A percentile compares a stretch with the other conserved stretches of the same genome.
These are phyloP conservation scores for Termitomyces sp. DNA, from an alignment of 768 basidiomycete genomes.

Conservation along the genomic window DNA sequence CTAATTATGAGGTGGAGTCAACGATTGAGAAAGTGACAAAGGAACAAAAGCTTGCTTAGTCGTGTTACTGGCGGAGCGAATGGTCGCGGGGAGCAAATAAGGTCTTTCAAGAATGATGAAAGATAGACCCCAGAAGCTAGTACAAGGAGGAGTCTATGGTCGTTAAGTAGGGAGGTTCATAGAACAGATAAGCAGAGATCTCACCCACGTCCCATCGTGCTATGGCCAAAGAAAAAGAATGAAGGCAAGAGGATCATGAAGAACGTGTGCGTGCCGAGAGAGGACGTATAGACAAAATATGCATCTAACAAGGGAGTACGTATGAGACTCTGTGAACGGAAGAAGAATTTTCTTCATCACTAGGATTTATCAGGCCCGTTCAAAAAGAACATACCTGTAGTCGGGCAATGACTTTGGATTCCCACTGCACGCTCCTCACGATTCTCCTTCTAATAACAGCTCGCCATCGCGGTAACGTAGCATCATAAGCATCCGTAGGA, in stretches of 20 bases:
- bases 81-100: constrained; percentile 87
- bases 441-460: constrained; percentile 54
- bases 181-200: constrained; percentile 21
- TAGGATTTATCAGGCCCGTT: not conserved
- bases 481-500: constrained; percentile 60
- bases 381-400: constrained; percentile 54
- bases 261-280: constrained; percentile 84
- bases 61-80: constrained; percentile 90
- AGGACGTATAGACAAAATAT: constrained; percentile 82
- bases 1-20: constrained; percentile 29
- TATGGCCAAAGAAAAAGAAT: constrained; percentile 86
- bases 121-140: constrained; percentile 80
- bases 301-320: constrained; percentile 68
- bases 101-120: constrained; percentile 87
- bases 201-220: constrained; percentile 70
- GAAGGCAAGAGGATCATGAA: constrained; percentile 89
- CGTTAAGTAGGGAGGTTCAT: not conserved
- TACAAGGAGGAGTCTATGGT: constrained; percentile 58
- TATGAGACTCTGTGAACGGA: constrained; percentile 39
- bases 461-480: constrained; percentile 63
- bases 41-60: constrained; percentile 47
- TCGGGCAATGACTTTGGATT: constrained; percentile 57
- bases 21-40: not conserved
- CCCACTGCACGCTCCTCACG: constrained; percentile 50
- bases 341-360: not conserved